Base-by-base conservation (phyloP, 2,329 filamentous ascomycete genomes). In the Aspergillus piperis region DNA sequence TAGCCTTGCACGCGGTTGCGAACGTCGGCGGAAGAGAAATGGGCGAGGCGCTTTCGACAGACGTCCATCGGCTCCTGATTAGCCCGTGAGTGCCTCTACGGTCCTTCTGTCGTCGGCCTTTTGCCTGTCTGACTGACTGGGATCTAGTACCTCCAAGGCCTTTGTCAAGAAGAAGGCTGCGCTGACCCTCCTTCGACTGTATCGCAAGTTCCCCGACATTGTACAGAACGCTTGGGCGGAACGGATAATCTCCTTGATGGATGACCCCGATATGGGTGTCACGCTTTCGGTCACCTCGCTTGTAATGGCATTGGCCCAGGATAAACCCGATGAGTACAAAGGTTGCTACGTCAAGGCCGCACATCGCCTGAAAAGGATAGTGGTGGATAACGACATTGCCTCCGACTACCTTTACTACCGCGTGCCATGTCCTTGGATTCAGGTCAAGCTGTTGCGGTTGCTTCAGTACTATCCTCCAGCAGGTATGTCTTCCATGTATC, bases 111-210 rank as follows among this genome's bases (percentile, higher is more conserved):
- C 8, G 25, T 5, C 8, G 32, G 5, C 2, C 1, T 44, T 15
- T 15, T 25, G 30, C 23, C 10, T 10, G 3, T 48, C 30, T 51
- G 5, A 23, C 21, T 49, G 13, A 42, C 58, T 5, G 61, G 82
- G 81, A 38, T 21, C n/a, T 48, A 88, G 86, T 47, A 88, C 88
- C 8, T 98, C 94, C 0, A 99, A 98, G 78, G 88, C 95, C 0
- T 99, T 99, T 69, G 95, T 99, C 62, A 99, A 99, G 84, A 99
- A 99, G 81, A 99, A 99, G 83, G 94, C 95, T 1, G 95, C 95
- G 6, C 82, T 99, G 55, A 99, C 95, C 0, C 84, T 99, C 38
- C 86, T 99, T 57, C 90, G 95, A 57, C 80, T 99, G 5, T 99
- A 98, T 78, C 90, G 95, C 68, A 99, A 99, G 80, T 88, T 93